Conservation (phyloP, 331 rosid species). For the Rhamnella rubrinervis region DNA sequence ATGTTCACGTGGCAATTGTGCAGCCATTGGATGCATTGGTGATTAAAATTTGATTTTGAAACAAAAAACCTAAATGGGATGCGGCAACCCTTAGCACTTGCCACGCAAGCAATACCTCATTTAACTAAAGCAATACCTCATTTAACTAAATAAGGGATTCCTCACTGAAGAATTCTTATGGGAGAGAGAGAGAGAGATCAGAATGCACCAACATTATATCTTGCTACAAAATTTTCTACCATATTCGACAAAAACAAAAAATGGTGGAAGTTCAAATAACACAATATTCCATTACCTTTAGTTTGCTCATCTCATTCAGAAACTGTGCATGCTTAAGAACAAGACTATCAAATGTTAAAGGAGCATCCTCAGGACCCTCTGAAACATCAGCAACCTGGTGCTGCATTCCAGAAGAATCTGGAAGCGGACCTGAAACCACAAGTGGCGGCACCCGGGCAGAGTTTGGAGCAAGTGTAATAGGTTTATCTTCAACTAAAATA, state of each 20-base stretch:
- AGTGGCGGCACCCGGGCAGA: slow-evolving; percentile 92
- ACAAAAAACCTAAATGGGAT: no score
- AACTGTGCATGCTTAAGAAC: slow-evolving; percentile 83
- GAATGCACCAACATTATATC: not conserved
- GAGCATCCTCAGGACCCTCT: slow-evolving; percentile 75
- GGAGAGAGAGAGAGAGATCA: not conserved
- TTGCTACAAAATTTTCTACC: not conserved
- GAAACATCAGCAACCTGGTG: slow-evolving; percentile 65
- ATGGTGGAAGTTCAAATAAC: not conserved
- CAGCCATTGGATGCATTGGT: no score
- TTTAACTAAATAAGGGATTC: no score
- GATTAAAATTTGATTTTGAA: no score
- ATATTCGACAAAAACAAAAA: not conserved
- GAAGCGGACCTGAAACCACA: slow-evolving; percentile 53
- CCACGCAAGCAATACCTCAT: no score
- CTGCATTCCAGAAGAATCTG: slow-evolving; percentile 70
- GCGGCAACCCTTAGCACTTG: no score
- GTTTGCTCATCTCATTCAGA: slow-evolving; percentile 89
- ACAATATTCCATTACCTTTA: slow-evolving; percentile 56
- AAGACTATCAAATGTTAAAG: slow-evolving; percentile 77
- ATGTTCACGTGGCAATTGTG: no score
- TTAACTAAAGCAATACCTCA: no score
- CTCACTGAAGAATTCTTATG: no score
- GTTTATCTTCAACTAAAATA: slow-evolving; percentile 87
- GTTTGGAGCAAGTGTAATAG: slow-evolving; percentile 94